Evolutionary conservation across 306 rosid species (phyloP), one percentile per base, ranked within the genome.

Genomic region (Trifolium subterraneum): DNA sequence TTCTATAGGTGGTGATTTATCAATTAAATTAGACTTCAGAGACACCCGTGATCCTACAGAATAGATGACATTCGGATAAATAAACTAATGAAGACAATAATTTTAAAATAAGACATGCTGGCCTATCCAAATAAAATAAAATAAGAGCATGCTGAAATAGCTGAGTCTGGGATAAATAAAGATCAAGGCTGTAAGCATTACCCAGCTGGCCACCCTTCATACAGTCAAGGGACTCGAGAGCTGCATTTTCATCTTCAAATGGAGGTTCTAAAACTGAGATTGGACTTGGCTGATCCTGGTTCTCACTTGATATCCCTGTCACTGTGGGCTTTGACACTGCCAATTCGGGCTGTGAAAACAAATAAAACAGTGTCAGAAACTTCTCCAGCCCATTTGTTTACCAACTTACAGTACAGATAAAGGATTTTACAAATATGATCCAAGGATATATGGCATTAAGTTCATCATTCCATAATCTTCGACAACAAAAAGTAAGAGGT

Each of bases 1-100:
- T 85, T 66, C 99, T 73, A 95, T 95, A 29, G 90, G 99, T 60
- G 98, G 99, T 62, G 99, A 95, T 77, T 95, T 95, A 89, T 92
- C 99, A 65, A 95, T 92, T 81, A 92, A 90, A 78, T 90, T 95
- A 76, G 92, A 92, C 86, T 82, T 95, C 7, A 77, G 65, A 4
- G 80, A 18, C 16, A 65, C 55, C 15, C 51, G 81, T 69, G 81
- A 74, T 77, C 92, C 99, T 89, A 84, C 68, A 75, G 50, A 77
- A 56, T 45, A 63, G 75, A 51, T 59, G 61, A 19, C 29, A 68
- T 52, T 74, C 33, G 16, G 69, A 23, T 74, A 47, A 58, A 58
- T 10, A 47, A 76, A 35, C 48, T 39, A 71, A 22, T 38, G 36
- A 72, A 8, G 64, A 64, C 62, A 61, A 45, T 5, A 11, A 33